Percentiles rank a stretch among this genome's conserved stretches.
Conservation (phyloP, 2,329 filamentous ascomycete genomes). For the Sclerotinia spermophila region DNA sequence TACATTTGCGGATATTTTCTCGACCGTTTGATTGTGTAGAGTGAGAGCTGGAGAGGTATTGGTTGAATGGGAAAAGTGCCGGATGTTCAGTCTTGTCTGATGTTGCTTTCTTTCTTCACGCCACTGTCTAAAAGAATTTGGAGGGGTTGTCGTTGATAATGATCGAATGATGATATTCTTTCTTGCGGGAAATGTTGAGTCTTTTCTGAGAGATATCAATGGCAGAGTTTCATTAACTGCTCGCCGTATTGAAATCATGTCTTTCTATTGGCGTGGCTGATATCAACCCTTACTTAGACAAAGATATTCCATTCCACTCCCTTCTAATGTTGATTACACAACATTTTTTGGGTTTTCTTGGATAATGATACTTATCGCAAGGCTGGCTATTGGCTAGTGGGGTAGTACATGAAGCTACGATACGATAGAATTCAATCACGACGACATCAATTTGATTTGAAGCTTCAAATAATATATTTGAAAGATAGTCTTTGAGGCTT, state of each 20-base stretch:
- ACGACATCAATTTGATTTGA: neutral
- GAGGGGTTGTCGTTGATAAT: neutral
- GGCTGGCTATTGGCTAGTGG: too few species aligned
- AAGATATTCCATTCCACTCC: neutral
- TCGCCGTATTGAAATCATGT: slow-evolving; percentile 7
- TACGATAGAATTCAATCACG: neutral
- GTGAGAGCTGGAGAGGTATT: slow-evolving; percentile 22
- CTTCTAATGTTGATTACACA: too few species aligned
- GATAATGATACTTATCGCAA: neutral
- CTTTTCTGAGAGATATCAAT: neutral
- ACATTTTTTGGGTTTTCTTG: neutral
- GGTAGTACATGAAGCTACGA: neutral
- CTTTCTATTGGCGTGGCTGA: slow-evolving; percentile 8
- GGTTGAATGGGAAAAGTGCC: neutral
- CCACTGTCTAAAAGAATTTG: neutral
- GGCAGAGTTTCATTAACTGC: neutral
- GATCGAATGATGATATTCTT: neutral
- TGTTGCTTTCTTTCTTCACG: neutral
- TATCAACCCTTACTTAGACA: neutral
- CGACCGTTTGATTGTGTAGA: slow-evolving; percentile 43
- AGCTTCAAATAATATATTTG: too few species aligned
- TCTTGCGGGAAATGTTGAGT: neutral
- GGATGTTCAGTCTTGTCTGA: neutral
- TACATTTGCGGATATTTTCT: slow-evolving; percentile 44
- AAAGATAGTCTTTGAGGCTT: neutral